These are phyloP conservation scores for Salix udensis DNA, from an alignment of 345 rosid species.

Conservation along the genomic window DNA sequence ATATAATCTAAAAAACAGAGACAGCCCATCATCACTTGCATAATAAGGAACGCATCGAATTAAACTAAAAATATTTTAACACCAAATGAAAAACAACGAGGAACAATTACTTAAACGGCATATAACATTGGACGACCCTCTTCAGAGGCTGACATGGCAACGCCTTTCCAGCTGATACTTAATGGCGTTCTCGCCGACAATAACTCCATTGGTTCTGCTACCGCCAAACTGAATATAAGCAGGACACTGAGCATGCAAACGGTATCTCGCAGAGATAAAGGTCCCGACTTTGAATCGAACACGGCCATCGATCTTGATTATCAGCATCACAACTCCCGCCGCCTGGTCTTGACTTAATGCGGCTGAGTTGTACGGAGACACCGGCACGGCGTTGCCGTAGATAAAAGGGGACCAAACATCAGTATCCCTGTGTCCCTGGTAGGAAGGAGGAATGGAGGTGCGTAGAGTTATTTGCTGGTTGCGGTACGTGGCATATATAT, in stretches of 20 bases:
- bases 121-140: not conserved
- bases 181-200: slow-evolving; percentile 56
- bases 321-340: slow-evolving; percentile 39
- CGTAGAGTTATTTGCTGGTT: slow-evolving; percentile 76
- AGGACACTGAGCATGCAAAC: slow-evolving; percentile 54
- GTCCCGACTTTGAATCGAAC: slow-evolving; percentile 81
- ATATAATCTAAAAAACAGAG: slow-evolving; percentile 1
- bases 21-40: slow-evolving; percentile 3
- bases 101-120: slow-evolving; percentile 13
- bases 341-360: slow-evolving; percentile 50
- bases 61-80: not conserved
- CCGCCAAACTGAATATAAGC: slow-evolving; percentile 57
- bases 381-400: slow-evolving; percentile 60
- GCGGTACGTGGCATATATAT: slow-evolving; percentile 62
- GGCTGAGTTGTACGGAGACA: slow-evolving; percentile 65
- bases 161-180: slow-evolving; percentile 52
- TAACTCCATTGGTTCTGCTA: slow-evolving; percentile 39
- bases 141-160: slow-evolving; percentile 70
- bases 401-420: slow-evolving; percentile 81
- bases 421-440: slow-evolving; percentile 59
- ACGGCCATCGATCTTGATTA: slow-evolving; percentile 74
- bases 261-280: slow-evolving; percentile 54
- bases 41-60: not conserved
- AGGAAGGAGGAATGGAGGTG: slow-evolving; percentile 44
- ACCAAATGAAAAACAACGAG: not conserved